Conservation (phyloP, 306 rosid genomes). For the Luffa aegyptiaca region DNA sequence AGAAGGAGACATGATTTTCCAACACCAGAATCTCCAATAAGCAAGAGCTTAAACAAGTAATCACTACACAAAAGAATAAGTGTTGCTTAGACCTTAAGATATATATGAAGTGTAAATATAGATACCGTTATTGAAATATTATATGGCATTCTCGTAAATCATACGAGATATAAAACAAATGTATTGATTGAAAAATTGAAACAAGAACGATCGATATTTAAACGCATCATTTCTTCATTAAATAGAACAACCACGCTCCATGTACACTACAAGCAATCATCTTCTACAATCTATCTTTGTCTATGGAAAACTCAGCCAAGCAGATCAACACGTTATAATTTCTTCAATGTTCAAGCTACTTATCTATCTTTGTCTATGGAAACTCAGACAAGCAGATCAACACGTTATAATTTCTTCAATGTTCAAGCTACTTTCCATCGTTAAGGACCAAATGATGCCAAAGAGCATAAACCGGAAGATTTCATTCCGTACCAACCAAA, state of each 20-base stretch:
- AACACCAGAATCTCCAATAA: conserved; percentile 97
- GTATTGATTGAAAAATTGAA: not conserved
- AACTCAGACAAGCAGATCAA: not conserved
- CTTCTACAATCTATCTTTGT: not conserved
- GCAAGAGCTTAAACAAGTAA: conserved; percentile 91
- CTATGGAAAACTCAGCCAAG: not conserved
- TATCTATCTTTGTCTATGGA: no score
- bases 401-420: not conserved
- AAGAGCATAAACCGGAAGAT: not conserved
- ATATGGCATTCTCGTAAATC: not conserved
- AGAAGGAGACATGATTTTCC: conserved; percentile 98
- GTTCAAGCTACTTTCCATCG: not conserved
- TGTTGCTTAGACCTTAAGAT: not conserved
- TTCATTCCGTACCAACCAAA: not conserved
- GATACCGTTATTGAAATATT: not conserved
- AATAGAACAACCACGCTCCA: not conserved
- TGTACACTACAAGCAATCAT: not conserved
- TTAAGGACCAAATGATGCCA: not conserved
- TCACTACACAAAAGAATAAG: conserved; percentile 39
- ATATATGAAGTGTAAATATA: not conserved
- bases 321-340: not conserved
- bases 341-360: not conserved
- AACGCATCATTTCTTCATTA: not conserved
- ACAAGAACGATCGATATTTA: not conserved
- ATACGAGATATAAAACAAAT: not conserved